These are phyloP conservation scores for Rosa rugosa DNA, from an alignment of 306 rosid genomes.

Conservation along the genomic window DNA sequence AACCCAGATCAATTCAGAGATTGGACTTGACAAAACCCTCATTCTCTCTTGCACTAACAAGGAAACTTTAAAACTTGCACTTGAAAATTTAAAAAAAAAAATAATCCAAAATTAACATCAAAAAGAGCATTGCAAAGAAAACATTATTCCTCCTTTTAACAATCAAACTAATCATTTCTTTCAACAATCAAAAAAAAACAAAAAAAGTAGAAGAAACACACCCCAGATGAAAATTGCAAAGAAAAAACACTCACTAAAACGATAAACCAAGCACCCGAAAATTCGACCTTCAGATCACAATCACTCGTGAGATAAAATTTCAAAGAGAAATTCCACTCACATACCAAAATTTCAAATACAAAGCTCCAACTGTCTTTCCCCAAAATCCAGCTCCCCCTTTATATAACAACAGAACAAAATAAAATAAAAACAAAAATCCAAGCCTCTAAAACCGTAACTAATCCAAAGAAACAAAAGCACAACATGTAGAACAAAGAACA, in stretches of 20 bases:
- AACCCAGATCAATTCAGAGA: slow-evolving; percentile 25
- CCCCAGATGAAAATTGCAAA: slow-evolving; percentile 21
- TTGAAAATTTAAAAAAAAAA: not conserved
- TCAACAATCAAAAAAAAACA: not conserved
- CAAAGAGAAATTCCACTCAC: slow-evolving; percentile 21
- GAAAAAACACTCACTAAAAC: not conserved
- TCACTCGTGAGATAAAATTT: slow-evolving; percentile 12
- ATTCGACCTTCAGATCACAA: slow-evolving; percentile 28
- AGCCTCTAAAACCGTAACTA: slow-evolving; percentile 39
- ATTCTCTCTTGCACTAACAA: slow-evolving; percentile 22
- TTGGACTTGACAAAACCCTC: slow-evolving; percentile 13
- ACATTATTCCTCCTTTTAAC: slow-evolving; percentile 4
- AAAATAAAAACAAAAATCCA: slow-evolving; percentile 29
- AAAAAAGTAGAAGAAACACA: not conserved
- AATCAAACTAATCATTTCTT: slow-evolving; percentile 19
- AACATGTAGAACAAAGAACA: slow-evolving; percentile 31
- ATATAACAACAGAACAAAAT: slow-evolving; percentile 22
- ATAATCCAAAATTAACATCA: not conserved
- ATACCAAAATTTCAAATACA: slow-evolving; percentile 15
- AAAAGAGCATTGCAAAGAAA: slow-evolving; percentile 11
- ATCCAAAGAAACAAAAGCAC: slow-evolving; percentile 39
- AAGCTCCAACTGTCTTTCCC: slow-evolving; percentile 13
- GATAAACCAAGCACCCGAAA: slow-evolving; percentile 10
- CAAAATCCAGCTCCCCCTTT: slow-evolving; percentile 20
- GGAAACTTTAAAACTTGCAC: not conserved